Evolutionary conservation across 495 filamentous ascomycete genomes (phyloP).

Genomic region (Hypoxylon intermedium): DNA sequence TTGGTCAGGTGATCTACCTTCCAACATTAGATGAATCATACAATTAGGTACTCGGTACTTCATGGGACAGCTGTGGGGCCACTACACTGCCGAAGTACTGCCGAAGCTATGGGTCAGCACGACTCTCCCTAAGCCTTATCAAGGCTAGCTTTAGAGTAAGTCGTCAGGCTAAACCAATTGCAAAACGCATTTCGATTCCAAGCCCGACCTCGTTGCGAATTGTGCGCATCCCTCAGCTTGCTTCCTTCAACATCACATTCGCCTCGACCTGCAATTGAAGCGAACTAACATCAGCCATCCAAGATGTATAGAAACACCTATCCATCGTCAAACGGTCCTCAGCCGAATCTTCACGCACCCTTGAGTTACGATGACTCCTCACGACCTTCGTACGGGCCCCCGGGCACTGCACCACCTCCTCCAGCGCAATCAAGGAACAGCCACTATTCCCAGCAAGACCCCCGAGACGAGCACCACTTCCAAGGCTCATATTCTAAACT

Average conservation of each 20-base stretch:
- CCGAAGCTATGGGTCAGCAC: too few relatives aligned
- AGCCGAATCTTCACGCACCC: slow-evolving; percentile 21
- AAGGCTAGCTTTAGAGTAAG: too few relatives aligned
- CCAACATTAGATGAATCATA: too few relatives aligned
- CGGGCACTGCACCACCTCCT: slow-evolving; percentile 1
- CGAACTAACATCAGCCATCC: background rate
- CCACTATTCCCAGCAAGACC: slow-evolving; percentile 23
- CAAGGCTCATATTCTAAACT: slow-evolving; percentile 33
- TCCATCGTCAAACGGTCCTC: slow-evolving; percentile 24
- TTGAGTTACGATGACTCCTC: slow-evolving; percentile 12
- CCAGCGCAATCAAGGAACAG: slow-evolving; percentile 31
- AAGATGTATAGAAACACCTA: slow-evolving; percentile 35
- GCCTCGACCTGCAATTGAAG: background rate
- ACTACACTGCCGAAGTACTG: too few relatives aligned
- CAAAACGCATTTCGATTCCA: too few relatives aligned
- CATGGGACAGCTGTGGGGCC: too few relatives aligned
- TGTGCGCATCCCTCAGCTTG: too few relatives aligned
- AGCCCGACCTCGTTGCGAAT: too few relatives aligned
- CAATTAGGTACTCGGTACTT: too few relatives aligned
- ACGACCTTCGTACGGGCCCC: background rate
- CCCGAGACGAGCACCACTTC: slow-evolving; percentile 24
- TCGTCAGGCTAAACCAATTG: too few relatives aligned
- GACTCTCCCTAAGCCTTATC: too few relatives aligned
- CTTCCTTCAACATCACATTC: background rate
- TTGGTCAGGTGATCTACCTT: too few relatives aligned